Evolutionary conservation across 2,329 filamentous ascomycete genomes (phyloP).

Genomic region (Blastomyces parvus): DNA sequence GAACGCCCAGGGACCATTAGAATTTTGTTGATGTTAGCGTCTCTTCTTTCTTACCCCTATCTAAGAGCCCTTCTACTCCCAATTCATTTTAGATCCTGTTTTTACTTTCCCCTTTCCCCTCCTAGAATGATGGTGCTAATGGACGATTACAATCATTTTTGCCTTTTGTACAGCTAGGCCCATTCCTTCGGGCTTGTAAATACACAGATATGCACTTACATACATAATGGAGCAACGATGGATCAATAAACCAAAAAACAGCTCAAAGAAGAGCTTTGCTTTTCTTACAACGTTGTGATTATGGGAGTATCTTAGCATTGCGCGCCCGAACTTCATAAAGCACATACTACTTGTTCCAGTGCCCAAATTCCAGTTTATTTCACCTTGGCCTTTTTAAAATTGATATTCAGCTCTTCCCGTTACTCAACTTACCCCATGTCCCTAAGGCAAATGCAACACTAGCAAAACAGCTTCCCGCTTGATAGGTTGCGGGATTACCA

Average conservation of each 20-base stretch:
- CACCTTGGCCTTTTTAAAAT: too few relatives aligned
- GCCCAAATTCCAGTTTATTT: not conserved
- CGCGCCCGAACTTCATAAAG: not conserved
- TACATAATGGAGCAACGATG: not conserved
- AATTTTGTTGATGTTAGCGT: not conserved
- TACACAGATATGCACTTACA: not conserved
- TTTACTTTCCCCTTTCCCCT: not conserved
- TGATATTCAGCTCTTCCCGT: too few relatives aligned
- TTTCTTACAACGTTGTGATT: too few relatives aligned
- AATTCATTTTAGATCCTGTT: not conserved
- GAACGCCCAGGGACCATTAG: not conserved
- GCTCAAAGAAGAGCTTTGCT: too few relatives aligned
- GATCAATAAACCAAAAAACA: not conserved
- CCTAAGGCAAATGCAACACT: too few relatives aligned
- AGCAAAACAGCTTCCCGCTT: too few relatives aligned
- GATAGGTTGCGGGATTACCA: too few relatives aligned
- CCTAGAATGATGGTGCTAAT: too few relatives aligned
- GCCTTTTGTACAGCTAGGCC: not conserved
- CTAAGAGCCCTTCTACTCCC: not conserved
- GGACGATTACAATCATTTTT: not conserved
- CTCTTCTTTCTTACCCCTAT: not conserved
- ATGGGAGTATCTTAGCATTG: not conserved
- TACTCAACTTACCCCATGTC: too few relatives aligned
- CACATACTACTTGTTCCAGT: not conserved
- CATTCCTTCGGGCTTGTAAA: not conserved